Evolutionary conservation across 306 rosid genomes (phyloP).

Genomic region (Rosa rugosa): DNA sequence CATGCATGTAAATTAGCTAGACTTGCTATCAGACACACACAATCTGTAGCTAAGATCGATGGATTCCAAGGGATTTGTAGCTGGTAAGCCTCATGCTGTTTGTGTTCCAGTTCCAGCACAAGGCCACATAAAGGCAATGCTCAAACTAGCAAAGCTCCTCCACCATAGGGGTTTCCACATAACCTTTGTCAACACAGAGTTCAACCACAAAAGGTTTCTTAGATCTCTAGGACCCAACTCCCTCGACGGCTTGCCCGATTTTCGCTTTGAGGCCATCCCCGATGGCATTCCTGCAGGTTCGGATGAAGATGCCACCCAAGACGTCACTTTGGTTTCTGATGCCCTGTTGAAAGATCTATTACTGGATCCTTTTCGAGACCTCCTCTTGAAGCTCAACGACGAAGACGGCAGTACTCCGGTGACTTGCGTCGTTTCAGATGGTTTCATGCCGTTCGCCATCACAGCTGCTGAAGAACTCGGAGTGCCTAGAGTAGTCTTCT

Average conservation of each 20-base stretch:
- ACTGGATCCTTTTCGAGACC: neutral
- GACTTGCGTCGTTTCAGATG: conserved; percentile 18
- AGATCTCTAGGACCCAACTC: conserved; percentile 5
- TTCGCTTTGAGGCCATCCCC: neutral
- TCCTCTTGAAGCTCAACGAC: neutral
- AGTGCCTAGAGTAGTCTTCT: conserved; percentile 1
- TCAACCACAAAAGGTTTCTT: conserved; percentile 15
- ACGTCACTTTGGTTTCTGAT: neutral
- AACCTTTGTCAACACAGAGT: conserved; percentile 22
- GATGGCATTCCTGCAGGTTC: conserved; percentile 8
- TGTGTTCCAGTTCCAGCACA: neutral
- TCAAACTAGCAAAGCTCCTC: conserved; percentile 7
- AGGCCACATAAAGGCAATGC: conserved; percentile 14
- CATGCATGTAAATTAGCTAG: no score
- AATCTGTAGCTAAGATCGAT: neutral
- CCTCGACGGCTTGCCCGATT: conserved; percentile 5
- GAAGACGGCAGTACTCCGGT: neutral
- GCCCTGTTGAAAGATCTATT: no score
- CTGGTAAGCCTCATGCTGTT: conserved; percentile 2
- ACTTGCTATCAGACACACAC: no score
- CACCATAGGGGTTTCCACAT: conserved; percentile 17
- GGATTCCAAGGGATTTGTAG: neutral
- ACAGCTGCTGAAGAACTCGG: neutral
- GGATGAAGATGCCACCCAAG: neutral
- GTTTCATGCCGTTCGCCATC: neutral